Conservation (phyloP, 257 asterid species). For the Plantago elongata region DNA sequence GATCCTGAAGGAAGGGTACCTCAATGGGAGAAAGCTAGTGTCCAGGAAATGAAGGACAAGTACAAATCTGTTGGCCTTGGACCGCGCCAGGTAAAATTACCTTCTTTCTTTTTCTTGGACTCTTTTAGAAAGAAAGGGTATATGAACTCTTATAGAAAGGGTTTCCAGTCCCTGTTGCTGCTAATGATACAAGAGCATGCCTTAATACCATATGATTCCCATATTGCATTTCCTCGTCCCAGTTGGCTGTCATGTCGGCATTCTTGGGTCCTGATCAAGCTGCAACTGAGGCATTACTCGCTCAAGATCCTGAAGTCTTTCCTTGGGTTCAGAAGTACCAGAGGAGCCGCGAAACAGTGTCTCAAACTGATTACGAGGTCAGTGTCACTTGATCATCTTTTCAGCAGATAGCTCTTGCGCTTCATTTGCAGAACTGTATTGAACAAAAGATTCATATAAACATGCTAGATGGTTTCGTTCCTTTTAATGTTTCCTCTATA, state of each 20-base stretch:
- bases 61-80: constrained; percentile 73
- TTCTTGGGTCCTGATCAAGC: constrained; percentile 93
- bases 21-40: constrained; percentile 68
- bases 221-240: constrained; percentile 18
- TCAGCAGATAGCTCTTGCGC: background rate
- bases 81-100: constrained; percentile 73
- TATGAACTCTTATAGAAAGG: background rate
- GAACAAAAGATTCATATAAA: too few relatives aligned
- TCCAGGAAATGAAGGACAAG: constrained; percentile 75
- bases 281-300: constrained; percentile 70
- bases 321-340: constrained; percentile 97
- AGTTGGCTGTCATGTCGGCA: constrained; percentile 93
- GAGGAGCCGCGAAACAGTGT: constrained; percentile 91
- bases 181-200: background rate
- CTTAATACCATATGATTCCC: background rate
- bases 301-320: constrained; percentile 69
- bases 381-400: background rate
- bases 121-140: too few relatives aligned
- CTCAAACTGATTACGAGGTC: constrained; percentile 90
- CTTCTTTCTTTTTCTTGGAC: background rate
- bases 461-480: too few relatives aligned
- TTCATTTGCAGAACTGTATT: background rate
- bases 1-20: constrained; percentile 97
- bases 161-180: too few relatives aligned
- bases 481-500: too few relatives aligned